Base-by-base conservation (phyloP, 164 flowering plant genomes). In the Cinnamomum micranthum region DNA sequence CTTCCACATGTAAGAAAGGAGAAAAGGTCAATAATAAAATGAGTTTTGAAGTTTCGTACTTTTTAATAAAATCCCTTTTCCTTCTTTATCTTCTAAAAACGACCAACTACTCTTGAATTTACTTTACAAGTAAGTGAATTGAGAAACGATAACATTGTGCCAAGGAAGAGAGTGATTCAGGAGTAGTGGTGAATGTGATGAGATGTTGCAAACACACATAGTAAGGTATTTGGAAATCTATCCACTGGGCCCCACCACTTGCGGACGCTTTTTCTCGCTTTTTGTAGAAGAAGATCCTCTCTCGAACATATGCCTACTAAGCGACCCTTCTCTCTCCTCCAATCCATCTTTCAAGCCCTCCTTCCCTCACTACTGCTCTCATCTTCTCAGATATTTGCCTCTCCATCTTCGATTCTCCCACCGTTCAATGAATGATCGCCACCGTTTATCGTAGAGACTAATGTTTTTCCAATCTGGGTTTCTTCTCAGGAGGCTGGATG, bases 201-300 rank as follows among this genome's bases (percentile, higher is more conserved):
- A 64, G 67, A 24, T 19, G 67, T 11, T 7, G 67, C 6, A 55
- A 55, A 55, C 60, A 20, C 60, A 55, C 60, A 55, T 0, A 20
- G 60, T 55, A 55, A 14, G 20, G 20, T 0, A 55, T 4, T 20
- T 20, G 12, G 2, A 64, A 2, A 23, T 2, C 67, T 23, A 64
- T 10, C 67, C 67, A 64, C 33, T 64, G 67, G 67, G 31, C 28
- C 67, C 67, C 60, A 55, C 67, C 67, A 64, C 28, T 7, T 60
- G 11, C 67, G 28, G 28, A 64, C 67, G 67, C 67, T 64, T 64
- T 55, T 64, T 64, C 33, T 64, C 67, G 28, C 67, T 64, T 64
- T 60, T 64, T 24, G 17, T 64, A 25, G 19, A 64, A 23, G 33
- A 64, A 25, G 67, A 64, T 64, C 67, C 17, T 64, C 15, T 55